Evolutionary conservation across 345 rosid genomes (phyloP).

Genomic region (Streptanthus diversifolius): DNA sequence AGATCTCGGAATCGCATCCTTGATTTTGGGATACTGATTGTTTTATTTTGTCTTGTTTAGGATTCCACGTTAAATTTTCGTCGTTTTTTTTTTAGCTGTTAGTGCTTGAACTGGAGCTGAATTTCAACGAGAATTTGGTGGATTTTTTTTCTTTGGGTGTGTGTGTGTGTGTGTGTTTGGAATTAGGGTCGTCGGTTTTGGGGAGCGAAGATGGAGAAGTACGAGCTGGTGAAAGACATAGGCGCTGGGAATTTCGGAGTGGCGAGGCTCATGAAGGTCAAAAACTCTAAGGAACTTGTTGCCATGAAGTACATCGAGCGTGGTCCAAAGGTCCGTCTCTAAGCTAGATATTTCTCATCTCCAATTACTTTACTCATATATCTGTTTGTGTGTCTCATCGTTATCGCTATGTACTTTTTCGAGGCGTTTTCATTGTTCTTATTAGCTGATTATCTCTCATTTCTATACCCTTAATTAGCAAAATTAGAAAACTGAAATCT

Average conservation of each 20-base stretch:
- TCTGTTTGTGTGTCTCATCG: too few species aligned
- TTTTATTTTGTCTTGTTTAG: background rate
- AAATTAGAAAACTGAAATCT: background rate
- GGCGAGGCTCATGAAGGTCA: slow-evolving; percentile 83
- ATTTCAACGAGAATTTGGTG: slow-evolving; percentile 4
- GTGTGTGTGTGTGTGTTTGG: background rate
- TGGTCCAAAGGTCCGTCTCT: slow-evolving; percentile 56
- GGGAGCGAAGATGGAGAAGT: slow-evolving; percentile 58
- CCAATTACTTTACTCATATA: too few species aligned
- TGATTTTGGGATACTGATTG: slow-evolving; percentile 21
- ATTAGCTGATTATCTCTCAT: background rate
- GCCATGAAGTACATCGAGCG: slow-evolving; percentile 96
- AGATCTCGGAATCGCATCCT: slow-evolving; percentile 30
- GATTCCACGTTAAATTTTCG: slow-evolving; percentile 11
- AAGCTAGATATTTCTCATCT: too few species aligned
- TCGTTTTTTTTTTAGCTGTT: slow-evolving; percentile 6
- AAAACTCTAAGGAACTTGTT: slow-evolving; percentile 71
- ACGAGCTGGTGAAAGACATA: slow-evolving; percentile 76
- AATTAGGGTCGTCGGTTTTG: slow-evolving; percentile 6
- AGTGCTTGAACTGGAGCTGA: slow-evolving; percentile 3
- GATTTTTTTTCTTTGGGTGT: background rate
- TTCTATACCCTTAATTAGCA: background rate
- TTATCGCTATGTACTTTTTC: too few species aligned
- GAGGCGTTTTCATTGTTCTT: too few species aligned
- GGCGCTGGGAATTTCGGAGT: slow-evolving; percentile 92